Evolutionary conservation across 2,329 filamentous ascomycete genomes (phyloP), one percentile per base, ranked within the genome.

Genomic region (Scytalidium sp.): DNA sequence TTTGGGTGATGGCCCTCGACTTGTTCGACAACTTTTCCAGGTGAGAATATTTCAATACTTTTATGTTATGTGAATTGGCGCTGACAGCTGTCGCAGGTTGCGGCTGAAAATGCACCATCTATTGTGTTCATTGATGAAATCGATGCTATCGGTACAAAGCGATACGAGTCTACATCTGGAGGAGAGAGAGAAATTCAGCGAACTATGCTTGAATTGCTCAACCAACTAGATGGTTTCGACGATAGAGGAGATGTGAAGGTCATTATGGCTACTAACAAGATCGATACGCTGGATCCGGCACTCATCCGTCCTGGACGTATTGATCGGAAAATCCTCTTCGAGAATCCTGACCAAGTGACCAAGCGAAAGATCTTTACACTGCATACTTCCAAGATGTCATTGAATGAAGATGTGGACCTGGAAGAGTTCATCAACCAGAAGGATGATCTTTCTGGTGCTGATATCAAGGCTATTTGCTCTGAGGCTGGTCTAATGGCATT

Each of bases 51-150:
- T 9, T 40, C 19, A 17, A n/a, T 39, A 10, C 15, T 21, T 23
- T 39, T 23, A 22, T 10, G n/a, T 10, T 19, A 3, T 43, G 9
- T 29, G 20, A 20, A 7, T 46, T 20, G 53, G 56, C 54, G 25
- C 44, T 50, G 36, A 63, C 47, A 11, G 45, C 39, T 3, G 70
- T 54, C 32, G 15, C 64, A 90, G 76, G 91, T 96, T 53, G 94
- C 94, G 25, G 93, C 91, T 3, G 95, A 99, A 68, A 94, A 99
- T 60, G 88, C 94, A 0, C 94, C 94, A 0, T 92, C 92, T 1
- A 99, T 99, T 62, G 93, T 99, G 19, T 99, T 99, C 72, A 99
- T 99, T 60, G 94, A 99, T 67, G 94, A 99, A 70, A 99, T 99
- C 62, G 94, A 99, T 66, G 95, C 94, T 32, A 97, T 99, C 56